Base-by-base conservation (phyloP, 2,329 filamentous ascomycete species). In the Ophiosphaerella herpotricha region DNA sequence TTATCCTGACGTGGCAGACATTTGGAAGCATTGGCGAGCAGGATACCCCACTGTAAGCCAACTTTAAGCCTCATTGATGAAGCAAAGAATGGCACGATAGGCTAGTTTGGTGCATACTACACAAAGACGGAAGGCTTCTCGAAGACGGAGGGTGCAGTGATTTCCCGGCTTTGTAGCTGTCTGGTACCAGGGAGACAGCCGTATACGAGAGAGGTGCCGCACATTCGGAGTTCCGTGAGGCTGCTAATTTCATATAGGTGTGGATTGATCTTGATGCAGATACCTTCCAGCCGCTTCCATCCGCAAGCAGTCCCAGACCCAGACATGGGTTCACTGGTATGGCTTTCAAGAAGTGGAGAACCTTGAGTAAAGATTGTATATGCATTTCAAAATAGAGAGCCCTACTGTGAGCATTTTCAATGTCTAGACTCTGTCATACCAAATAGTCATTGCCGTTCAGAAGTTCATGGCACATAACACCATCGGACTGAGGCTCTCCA, bases 1-100 rank as follows among this genome's bases (percentile, higher is more conserved):
- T 63, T 61, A 67, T 39, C 58, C 61, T 60, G 47, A 54, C 40
- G 32, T 37, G 46, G 37, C 54, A 52, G 57, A 60, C 50, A 59
- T 45, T n/a, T 40, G 39, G 44, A 44, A 39, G 42, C 8, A 26
- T 33, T 23, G 39, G 37, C 57, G 50, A 51, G 48, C 43, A 43
- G 42, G 34, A 34, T 38, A 48, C 42, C 46, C 43, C 29, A 53
- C 50, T 39, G 51, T 55, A 46, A 48, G 46, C 39, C 31, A 35
- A 32, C 24, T 26, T 40, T 43, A 46, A 53, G 46, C 16, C 34
- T 55, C 57, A 41, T 49, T 35, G 43, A 43, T 37, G 40, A 46
- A 48, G 40, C 41, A 32, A 49, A 13, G 31, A 51, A 34, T 53
- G 26, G 21, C 43, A 35, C 44, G 43, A 41, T 36, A 37, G 39